Percentiles rank a stretch among this genome's conserved stretches.
These are phyloP conservation scores for Trametes maxima DNA, from an alignment of 768 basidiomycete species.

Conservation along the genomic window DNA sequence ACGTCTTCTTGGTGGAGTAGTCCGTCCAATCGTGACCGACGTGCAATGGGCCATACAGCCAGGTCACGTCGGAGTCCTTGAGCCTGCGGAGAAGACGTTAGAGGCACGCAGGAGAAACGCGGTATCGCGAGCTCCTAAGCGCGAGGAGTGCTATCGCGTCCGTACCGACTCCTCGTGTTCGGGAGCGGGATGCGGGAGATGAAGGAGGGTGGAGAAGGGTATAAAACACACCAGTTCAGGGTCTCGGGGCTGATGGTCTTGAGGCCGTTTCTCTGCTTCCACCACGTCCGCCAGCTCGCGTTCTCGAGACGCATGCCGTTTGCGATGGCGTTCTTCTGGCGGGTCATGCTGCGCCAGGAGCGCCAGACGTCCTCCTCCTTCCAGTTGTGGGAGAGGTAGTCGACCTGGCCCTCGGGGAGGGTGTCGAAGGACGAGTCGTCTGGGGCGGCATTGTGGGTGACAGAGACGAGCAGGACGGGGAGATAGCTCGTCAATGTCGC, in stretches of 20 bases:
- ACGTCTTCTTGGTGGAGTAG: conserved; percentile 52
- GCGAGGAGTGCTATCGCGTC: conserved; percentile 20
- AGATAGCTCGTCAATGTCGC: conserved; percentile 51
- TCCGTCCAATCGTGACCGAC: conserved; percentile 87
- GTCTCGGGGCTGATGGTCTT: conserved; percentile 96
- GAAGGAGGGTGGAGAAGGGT: conserved; percentile 11
- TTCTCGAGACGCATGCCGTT: conserved; percentile 96
- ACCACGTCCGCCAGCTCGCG: conserved; percentile 98
- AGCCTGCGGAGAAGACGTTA: conserved; percentile 60
- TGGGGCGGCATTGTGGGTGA: conserved; percentile 54
- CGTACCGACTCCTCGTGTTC: conserved; percentile 15
- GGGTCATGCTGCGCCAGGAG: conserved; percentile 98
- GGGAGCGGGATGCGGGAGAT: conserved; percentile 21
- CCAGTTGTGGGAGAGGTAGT: conserved; percentile 98
- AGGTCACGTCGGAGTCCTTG: conserved; percentile 98
- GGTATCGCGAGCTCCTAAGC: conserved; percentile 10
- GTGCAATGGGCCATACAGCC: conserved; percentile 97
- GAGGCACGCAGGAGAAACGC: conserved; percentile 16
- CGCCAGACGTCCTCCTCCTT: conserved; percentile 98
- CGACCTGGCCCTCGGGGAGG: conserved; percentile 89
- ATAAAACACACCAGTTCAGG: conserved; percentile 83
- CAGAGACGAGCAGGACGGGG: conserved; percentile 68
- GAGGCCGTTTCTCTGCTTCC: conserved; percentile 96
- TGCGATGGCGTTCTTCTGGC: conserved; percentile 96
- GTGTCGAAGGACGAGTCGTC: conserved; percentile 85